Evolutionary conservation across 2,329 filamentous ascomycete genomes (phyloP).

Genomic region (Cercospora sesami): DNA sequence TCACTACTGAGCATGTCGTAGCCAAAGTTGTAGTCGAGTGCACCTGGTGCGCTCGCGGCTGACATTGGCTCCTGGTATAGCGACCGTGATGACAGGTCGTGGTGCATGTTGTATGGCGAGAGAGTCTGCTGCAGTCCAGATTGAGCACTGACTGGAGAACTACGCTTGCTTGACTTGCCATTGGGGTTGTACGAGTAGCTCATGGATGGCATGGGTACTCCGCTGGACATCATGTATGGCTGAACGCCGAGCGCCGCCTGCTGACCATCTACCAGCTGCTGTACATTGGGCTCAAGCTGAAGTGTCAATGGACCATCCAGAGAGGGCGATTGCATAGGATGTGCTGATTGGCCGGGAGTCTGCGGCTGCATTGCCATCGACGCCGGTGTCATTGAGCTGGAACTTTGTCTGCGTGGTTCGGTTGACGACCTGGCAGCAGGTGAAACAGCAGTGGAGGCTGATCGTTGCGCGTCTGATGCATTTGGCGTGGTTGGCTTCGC

Average conservation of each 20-base stretch:
- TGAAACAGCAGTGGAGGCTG: slow-evolving; percentile 7
- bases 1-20: slow-evolving; percentile 17
- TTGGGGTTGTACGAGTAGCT: slow-evolving; percentile 30
- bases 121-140: slow-evolving; percentile 27
- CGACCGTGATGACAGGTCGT: slow-evolving; percentile 4
- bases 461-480: slow-evolving; percentile 15
- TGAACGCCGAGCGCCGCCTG: slow-evolving; percentile 16
- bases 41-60: slow-evolving; percentile 20
- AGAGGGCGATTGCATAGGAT: slow-evolving; percentile 1
- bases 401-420: slow-evolving; percentile 20
- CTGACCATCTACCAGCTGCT: slow-evolving; percentile 52
- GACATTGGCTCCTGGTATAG: slow-evolving; percentile 22
- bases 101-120: slow-evolving; percentile 16
- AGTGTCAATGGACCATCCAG: slow-evolving; percentile 43
- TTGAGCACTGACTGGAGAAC: slow-evolving; percentile 6
- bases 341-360: slow-evolving; percentile 9
- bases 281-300: slow-evolving; percentile 54
- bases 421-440: slow-evolving; percentile 17
- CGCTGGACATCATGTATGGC: slow-evolving; percentile 21
- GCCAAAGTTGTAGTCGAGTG: slow-evolving; percentile 22
- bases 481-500: slow-evolving; percentile 21
- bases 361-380: slow-evolving; percentile 17
- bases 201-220: slow-evolving; percentile 24
- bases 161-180: slow-evolving; percentile 30
- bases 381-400: background rate